Conservation (phyloP, 1,284 basidiomycete genomes). For the Pyrrhoderma noxium region DNA sequence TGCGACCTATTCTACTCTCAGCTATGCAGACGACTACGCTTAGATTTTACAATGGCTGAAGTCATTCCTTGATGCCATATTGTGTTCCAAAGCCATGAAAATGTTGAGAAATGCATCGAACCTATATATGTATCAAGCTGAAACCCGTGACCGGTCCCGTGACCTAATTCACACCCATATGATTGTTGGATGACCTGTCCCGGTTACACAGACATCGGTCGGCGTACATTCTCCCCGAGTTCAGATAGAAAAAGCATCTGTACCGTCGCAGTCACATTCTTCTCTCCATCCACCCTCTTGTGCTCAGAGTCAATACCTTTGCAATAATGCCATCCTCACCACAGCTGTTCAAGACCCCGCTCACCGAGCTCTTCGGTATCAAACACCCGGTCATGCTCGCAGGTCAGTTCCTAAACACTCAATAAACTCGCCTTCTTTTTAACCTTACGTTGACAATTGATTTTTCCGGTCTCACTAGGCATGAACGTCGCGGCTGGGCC, state of each 20-base stretch:
- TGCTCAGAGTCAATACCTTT: background rate
- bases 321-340: constrained; percentile 45
- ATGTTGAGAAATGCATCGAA: too few relatives aligned
- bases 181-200: too few relatives aligned
- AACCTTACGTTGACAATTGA: background rate
- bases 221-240: too few relatives aligned
- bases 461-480: constrained; percentile 31
- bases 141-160: too few relatives aligned
- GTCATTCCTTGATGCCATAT: too few relatives aligned
- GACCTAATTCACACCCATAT: too few relatives aligned
- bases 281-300: background rate
- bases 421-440: background rate
- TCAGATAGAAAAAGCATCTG: too few relatives aligned
- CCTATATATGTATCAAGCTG: background rate
- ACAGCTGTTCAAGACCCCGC: constrained; percentile 53
- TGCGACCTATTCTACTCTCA: too few relatives aligned
- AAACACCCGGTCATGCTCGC: constrained; percentile 80
- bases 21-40: too few relatives aligned
- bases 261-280: constrained; percentile 1
- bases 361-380: constrained; percentile 67
- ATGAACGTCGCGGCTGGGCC: constrained; percentile 85
- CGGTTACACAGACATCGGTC: too few relatives aligned
- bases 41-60: too few relatives aligned
- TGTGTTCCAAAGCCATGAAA: too few relatives aligned
- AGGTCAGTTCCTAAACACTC: constrained; percentile 28